phyloP scores from a whole-genome alignment of 352 stramenopile genomes.

The Globisporangium iwayamae region DNA sequence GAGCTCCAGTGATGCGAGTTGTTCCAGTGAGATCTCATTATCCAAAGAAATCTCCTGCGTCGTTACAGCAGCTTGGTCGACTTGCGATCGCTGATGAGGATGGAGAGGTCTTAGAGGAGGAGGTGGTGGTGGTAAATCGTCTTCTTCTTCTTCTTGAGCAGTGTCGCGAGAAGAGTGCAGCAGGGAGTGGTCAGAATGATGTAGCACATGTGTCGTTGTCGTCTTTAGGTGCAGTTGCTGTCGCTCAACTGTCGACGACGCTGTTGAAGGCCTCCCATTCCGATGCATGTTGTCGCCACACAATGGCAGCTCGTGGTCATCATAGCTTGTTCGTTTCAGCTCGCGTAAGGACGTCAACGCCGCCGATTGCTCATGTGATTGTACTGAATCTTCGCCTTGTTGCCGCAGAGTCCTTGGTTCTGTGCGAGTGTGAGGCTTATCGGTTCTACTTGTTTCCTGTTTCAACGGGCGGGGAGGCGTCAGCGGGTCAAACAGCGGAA shows the following conservation, averaged over 20 bases:
- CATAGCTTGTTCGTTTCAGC: not conserved
- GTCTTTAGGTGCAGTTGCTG: not conserved
- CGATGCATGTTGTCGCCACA: not conserved
- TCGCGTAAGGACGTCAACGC: not conserved
- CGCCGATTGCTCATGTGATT: not conserved
- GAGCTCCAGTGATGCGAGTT: conserved; percentile 14
- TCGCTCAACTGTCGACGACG: not conserved
- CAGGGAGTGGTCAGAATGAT: not conserved
- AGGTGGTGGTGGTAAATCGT: not conserved
- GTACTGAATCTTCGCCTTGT: too few relatives aligned
- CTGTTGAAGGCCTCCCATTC: too few relatives aligned
- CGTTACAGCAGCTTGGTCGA: too few relatives aligned
- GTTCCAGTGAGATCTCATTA: conserved; percentile 10
- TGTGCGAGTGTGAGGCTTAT: not conserved
- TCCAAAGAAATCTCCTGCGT: not conserved
- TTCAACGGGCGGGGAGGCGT: not conserved
- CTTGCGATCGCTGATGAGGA: not conserved
- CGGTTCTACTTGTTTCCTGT: not conserved
- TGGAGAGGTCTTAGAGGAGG: not conserved
- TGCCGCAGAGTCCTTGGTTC: not conserved
- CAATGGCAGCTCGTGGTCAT: not conserved
- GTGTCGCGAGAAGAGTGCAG: not conserved
- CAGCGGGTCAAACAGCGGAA: not conserved
- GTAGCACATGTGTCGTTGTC: not conserved
- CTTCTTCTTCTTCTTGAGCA: not conserved